Percentiles rank a stretch among this genome's conserved stretches.
Conservation (phyloP, 2,329 filamentous ascomycete species). For the Colletotrichum lini region DNA sequence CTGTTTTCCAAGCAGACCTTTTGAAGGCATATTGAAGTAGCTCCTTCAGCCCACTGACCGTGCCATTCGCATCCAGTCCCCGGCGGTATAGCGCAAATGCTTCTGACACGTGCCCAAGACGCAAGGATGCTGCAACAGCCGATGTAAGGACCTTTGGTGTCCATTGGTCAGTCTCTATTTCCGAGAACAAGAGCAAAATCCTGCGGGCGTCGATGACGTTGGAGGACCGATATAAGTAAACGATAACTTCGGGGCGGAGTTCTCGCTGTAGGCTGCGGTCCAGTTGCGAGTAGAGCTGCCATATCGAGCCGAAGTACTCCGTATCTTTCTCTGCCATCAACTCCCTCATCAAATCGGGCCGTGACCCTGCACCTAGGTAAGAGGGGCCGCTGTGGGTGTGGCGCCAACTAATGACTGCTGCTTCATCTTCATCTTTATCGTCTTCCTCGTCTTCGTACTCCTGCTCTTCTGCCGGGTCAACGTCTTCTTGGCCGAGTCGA, state of each 20-base stretch:
- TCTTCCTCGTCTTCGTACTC: not conserved
- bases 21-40: constrained; percentile 59
- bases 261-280: constrained; percentile 49
- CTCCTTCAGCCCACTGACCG: constrained; percentile 60
- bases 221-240: constrained; percentile 59
- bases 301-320: constrained; percentile 57
- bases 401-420: not conserved
- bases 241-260: constrained; percentile 53
- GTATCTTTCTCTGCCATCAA: constrained; percentile 47
- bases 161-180: constrained; percentile 56
- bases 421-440: constrained; percentile 1
- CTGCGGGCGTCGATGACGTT: constrained; percentile 61
- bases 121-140: constrained; percentile 59
- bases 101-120: constrained; percentile 53
- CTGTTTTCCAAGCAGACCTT: constrained; percentile 52
- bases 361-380: constrained; percentile 28
- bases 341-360: constrained; percentile 40
- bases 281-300: constrained; percentile 59
- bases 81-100: constrained; percentile 59
- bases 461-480: not conserved
- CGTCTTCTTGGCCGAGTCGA: not conserved
- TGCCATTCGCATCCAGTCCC: constrained; percentile 52
- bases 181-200: constrained; percentile 60
- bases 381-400: constrained; percentile 38
- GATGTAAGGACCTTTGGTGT: constrained; percentile 56